Percentiles rank a stretch among this genome's conserved stretches.
These are phyloP conservation scores for Plasmodium vivax DNA, from an alignment of 169 alveolate species.

Conservation along the genomic window DNA sequence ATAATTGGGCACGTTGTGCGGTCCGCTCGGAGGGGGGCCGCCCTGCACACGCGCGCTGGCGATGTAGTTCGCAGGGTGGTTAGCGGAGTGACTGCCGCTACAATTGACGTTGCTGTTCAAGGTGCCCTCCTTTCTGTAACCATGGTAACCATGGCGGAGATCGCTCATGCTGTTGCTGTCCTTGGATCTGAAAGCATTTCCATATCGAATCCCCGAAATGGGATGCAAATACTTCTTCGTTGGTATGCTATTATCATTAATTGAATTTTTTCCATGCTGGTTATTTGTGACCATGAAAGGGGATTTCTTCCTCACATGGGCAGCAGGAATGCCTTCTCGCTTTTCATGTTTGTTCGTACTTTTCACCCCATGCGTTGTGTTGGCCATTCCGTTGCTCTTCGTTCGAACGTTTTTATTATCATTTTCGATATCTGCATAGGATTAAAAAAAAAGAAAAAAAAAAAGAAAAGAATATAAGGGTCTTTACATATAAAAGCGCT, in stretches of 20 bases:
- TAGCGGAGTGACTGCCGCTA: background rate
- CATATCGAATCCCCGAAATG: background rate
- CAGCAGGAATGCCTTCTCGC: background rate
- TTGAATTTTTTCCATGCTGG: background rate
- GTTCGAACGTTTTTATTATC: conserved; percentile 1
- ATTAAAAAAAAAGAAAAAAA: background rate
- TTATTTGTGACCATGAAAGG: background rate
- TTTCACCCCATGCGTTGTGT: background rate
- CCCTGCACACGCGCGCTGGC: background rate
- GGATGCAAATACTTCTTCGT: conserved; percentile 29
- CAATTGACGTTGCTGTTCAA: background rate
- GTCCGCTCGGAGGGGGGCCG: background rate
- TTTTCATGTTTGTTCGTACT: conserved; percentile 5
- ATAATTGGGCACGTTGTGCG: background rate
- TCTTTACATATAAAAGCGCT: background rate
- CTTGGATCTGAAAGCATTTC: background rate
- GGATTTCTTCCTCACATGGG: background rate
- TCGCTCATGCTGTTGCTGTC: background rate
- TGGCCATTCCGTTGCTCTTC: background rate
- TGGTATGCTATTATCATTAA: conserved; percentile 11
- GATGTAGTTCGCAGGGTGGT: background rate
- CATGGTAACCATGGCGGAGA: background rate
- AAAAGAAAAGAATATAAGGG: background rate
- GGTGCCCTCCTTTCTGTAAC: background rate
- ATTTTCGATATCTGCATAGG: conserved; percentile 48